A percentile compares a stretch with the other conserved stretches of the same genome.
These are phyloP conservation scores for Anisodus acutangulus DNA, from an alignment of 257 asterid genomes.

Conservation along the genomic window DNA sequence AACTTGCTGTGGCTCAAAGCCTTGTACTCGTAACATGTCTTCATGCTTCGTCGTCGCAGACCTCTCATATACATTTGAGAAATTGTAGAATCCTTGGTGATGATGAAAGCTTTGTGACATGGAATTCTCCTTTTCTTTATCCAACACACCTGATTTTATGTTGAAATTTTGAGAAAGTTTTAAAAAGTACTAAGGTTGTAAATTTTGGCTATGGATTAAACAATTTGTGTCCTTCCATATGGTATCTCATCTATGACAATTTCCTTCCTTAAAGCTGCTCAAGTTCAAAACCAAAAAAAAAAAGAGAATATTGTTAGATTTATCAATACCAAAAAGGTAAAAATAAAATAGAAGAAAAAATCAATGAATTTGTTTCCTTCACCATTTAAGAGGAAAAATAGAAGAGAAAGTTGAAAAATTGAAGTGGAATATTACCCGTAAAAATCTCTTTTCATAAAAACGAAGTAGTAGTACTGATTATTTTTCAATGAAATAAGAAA, in stretches of 20 bases:
- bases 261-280: conserved; percentile 17
- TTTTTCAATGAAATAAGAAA: conserved; percentile 36
- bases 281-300: neutral
- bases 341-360: neutral
- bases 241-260: neutral
- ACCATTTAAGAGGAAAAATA: neutral
- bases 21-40: conserved; percentile 43
- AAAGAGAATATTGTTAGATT: neutral
- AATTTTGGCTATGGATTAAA: neutral
- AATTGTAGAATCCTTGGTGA: conserved; percentile 43
- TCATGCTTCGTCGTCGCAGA: conserved; percentile 37
- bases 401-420: neutral
- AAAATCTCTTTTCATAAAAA: conserved; percentile 39
- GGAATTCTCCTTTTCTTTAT: neutral
- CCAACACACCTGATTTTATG: too few species aligned
- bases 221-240: neutral
- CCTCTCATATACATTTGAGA: conserved; percentile 52
- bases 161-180: neutral
- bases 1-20: conserved; percentile 43
- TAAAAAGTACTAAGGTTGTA: neutral
- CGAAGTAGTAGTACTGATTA: conserved; percentile 7
- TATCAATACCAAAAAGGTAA: neutral
- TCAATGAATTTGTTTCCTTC: neutral
- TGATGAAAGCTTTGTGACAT: conserved; percentile 63
- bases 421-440: neutral